Evolutionary conservation across 345 rosid genomes (phyloP).

Genomic region (Citrus cavaleriei): DNA sequence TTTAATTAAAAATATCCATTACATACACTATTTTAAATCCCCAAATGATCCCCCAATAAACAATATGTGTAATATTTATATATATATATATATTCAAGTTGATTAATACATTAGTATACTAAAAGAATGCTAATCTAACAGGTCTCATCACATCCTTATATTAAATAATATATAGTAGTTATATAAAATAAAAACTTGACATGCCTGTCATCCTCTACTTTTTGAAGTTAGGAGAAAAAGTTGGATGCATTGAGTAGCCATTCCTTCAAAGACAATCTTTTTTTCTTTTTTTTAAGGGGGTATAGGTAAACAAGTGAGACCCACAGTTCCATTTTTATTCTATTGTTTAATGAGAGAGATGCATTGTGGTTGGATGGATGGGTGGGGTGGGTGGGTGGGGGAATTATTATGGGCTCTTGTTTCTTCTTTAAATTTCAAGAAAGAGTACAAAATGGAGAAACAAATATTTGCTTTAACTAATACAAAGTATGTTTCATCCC

Average conservation of each 20-base stretch:
- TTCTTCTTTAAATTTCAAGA: background rate
- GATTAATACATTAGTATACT: background rate
- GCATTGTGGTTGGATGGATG: background rate
- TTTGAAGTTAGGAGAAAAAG: slow-evolving; percentile 9
- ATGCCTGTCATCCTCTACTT: slow-evolving; percentile 15
- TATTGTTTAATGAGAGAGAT: background rate
- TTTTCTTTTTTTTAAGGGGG: slow-evolving; percentile 16
- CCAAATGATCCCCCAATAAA: background rate
- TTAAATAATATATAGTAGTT: background rate
- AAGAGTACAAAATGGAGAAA: slow-evolving; percentile 3
- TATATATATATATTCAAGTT: background rate
- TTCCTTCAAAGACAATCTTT: slow-evolving; percentile 20
- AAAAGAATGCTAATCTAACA: background rate
- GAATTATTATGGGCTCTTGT: background rate
- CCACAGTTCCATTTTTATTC: background rate
- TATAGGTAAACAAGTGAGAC: slow-evolving; percentile 18
- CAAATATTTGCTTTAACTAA: background rate
- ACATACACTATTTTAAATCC: background rate
- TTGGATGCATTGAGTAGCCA: background rate
- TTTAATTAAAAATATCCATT: background rate
- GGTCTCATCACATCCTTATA: background rate
- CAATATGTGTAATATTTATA: background rate
- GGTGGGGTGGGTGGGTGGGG: background rate
- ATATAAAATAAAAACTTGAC: slow-evolving; percentile 8
- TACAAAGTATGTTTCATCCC: background rate